Percentiles rank a stretch among this genome's conserved stretches.
These are phyloP conservation scores for Plantago ovata DNA, from an alignment of 257 asterid species.

Conservation along the genomic window DNA sequence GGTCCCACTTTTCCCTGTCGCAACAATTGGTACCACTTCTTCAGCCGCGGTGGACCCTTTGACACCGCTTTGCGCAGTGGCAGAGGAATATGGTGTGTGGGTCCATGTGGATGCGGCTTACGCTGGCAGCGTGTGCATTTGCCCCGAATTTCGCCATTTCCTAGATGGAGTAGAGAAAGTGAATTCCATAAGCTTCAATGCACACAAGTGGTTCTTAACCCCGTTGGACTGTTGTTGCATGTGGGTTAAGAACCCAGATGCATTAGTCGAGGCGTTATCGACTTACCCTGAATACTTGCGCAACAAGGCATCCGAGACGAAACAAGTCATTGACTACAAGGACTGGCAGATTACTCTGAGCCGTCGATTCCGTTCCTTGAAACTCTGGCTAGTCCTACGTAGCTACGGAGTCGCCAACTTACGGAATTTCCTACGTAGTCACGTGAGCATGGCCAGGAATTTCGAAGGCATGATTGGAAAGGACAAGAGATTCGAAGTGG, in stretches of 20 bases:
- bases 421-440: slow-evolving; percentile 48
- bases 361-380: slow-evolving; percentile 65
- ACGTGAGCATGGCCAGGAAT: slow-evolving; percentile 64
- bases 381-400: slow-evolving; percentile 70
- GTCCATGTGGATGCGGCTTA: slow-evolving; percentile 81
- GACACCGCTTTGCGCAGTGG: slow-evolving; percentile 47
- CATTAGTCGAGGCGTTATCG: slow-evolving; percentile 52
- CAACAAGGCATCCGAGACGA: slow-evolving; percentile 59
- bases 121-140: slow-evolving; percentile 73
- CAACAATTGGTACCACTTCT: slow-evolving; percentile 67
- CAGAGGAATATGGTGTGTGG: slow-evolving; percentile 50
- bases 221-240: slow-evolving; percentile 77
- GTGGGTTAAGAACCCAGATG: slow-evolving; percentile 70
- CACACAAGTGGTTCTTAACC: slow-evolving; percentile 73
- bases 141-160: slow-evolving; percentile 65
- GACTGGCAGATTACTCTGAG: slow-evolving; percentile 82
- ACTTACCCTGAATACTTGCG: slow-evolving; percentile 58
- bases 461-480: slow-evolving; percentile 53
- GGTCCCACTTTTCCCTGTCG: slow-evolving; percentile 55
- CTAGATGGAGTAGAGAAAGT: slow-evolving; percentile 66
- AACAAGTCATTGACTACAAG: slow-evolving; percentile 69
- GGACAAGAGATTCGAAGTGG: slow-evolving; percentile 70
- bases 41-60: slow-evolving; percentile 64
- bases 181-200: slow-evolving; percentile 67
- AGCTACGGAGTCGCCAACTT: slow-evolving; percentile 65